Conservation (phyloP, 2,329 filamentous ascomycete genomes). For the Immersiporthe knoxdaviesiana region DNA sequence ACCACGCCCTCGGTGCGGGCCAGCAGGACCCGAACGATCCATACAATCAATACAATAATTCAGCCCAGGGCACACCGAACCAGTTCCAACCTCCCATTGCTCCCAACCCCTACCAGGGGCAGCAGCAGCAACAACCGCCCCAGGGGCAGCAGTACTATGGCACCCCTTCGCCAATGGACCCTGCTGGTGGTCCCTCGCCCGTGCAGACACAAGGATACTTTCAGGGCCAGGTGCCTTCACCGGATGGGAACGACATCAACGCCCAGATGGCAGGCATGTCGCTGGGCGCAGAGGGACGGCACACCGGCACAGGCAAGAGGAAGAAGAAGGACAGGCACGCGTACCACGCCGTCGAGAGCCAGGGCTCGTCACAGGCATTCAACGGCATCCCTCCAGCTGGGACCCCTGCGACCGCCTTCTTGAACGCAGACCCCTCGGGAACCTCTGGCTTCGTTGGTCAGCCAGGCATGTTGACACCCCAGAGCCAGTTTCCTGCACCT, state of each 20-base stretch:
- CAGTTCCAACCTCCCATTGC: conserved; percentile 59
- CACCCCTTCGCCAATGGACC: conserved; percentile 35
- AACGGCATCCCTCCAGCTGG: conserved; percentile 67
- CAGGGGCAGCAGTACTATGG: conserved; percentile 48
- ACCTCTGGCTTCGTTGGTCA: conserved; percentile 49
- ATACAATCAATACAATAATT: conserved; percentile 39
- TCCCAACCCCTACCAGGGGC: conserved; percentile 57
- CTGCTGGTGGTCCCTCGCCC: conserved; percentile 39
- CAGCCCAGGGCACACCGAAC: conserved; percentile 44
- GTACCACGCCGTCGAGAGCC: conserved; percentile 81
- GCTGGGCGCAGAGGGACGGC: conserved; percentile 58
- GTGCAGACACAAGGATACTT: conserved; percentile 37
- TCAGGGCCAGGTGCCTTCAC: conserved; percentile 35
- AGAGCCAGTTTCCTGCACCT: conserved; percentile 58
- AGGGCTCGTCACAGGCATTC: conserved; percentile 69
- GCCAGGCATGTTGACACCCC: conserved; percentile 44
- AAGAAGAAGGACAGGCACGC: conserved; percentile 97
- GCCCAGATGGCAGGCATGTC: conserved; percentile 80
- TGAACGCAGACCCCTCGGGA: conserved; percentile 58
- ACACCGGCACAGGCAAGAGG: conserved; percentile 58
- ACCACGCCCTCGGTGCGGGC: conserved; percentile 55
- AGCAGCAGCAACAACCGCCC: conserved; percentile 37
- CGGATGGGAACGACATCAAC: conserved; percentile 52
- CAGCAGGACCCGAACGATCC: conserved; percentile 57
- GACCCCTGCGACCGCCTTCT: conserved; percentile 58